Conservation (phyloP, 2,329 filamentous ascomycete species). For the Colletotrichum sp. region DNA sequence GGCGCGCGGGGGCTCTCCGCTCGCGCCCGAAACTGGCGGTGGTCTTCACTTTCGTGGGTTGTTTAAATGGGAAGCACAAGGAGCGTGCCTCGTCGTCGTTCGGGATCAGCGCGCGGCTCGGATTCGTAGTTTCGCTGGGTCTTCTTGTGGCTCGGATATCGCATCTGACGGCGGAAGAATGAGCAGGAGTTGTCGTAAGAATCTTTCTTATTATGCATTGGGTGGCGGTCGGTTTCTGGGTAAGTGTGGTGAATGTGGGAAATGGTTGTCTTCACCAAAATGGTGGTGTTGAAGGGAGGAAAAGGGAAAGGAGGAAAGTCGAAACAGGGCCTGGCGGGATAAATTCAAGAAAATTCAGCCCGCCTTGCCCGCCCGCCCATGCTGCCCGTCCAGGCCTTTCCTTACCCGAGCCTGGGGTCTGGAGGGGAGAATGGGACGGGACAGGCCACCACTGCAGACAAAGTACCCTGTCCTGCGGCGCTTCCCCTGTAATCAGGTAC, state of each 20-base stretch:
- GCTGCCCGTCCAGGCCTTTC: constrained; percentile 4
- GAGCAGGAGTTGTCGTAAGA: constrained; percentile 47
- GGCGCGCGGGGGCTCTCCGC: constrained; percentile 17
- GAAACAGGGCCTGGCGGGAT: constrained; percentile 3
- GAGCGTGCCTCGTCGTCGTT: constrained; percentile 62
- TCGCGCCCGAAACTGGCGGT: constrained; percentile 13
- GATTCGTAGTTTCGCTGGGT: constrained; percentile 54
- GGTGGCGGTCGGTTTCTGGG: constrained; percentile 30
- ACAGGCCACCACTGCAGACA: constrained; percentile 12
- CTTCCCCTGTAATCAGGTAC: not conserved
- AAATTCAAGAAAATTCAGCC: constrained; percentile 22
- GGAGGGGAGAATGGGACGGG: not conserved
- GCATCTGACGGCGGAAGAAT: constrained; percentile 64
- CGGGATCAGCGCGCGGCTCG: constrained; percentile 61
- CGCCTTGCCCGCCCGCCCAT: not conserved
- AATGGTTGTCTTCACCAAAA: constrained; percentile 24
- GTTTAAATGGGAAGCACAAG: constrained; percentile 20
- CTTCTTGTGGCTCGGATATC: constrained; percentile 54
- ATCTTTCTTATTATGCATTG: constrained; percentile 63
- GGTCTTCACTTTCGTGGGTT: constrained; percentile 8
- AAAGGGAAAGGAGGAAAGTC: constrained; percentile 14
- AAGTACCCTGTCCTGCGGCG: not conserved
- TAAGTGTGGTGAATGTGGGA: constrained; percentile 15
- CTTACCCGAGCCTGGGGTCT: not conserved
- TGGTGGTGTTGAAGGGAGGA: constrained; percentile 25